These are phyloP conservation scores for Diophrys appendiculata DNA, from an alignment of 73 alveolate species.

Conservation along the genomic window DNA sequence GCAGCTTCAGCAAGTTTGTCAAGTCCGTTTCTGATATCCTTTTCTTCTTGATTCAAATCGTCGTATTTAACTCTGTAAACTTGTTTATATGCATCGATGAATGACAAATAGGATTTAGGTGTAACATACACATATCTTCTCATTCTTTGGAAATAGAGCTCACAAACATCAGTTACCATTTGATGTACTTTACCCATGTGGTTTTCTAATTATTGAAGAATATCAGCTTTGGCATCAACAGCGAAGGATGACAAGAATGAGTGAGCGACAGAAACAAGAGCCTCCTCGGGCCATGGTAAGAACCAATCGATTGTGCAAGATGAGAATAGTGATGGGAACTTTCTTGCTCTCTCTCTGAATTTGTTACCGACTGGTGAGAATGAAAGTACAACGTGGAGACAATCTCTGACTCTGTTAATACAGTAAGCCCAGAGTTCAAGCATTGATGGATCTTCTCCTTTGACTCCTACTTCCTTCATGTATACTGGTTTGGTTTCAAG, in stretches of 20 bases:
- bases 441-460: constrained; percentile 84
- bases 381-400: constrained; percentile 98
- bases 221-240: constrained; percentile 82
- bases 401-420: constrained; percentile 99
- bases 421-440: constrained; percentile 87
- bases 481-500: constrained; percentile 84
- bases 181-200: constrained; percentile 99
- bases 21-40: constrained; percentile 83
- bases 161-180: constrained; percentile 95
- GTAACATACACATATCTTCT: constrained; percentile 99
- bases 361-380: constrained; percentile 99
- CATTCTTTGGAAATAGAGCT: constrained; percentile 97
- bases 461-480: constrained; percentile 85
- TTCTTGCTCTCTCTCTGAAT: constrained; percentile 98
- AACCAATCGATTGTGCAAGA: constrained; percentile 99
- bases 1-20: constrained; percentile 88
- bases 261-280: constrained; percentile 96
- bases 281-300: constrained; percentile 99
- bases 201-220: constrained; percentile 83
- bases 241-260: constrained; percentile 86
- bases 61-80: constrained; percentile 93
- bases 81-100: constrained; percentile 97
- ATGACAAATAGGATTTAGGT: constrained; percentile 98
- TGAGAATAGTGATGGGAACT: constrained; percentile 99
- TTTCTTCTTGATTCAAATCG: constrained; percentile 89